These are phyloP conservation scores for Solanum hybrid DNA, from an alignment of 305 asterid genomes.

Conservation along the genomic window DNA sequence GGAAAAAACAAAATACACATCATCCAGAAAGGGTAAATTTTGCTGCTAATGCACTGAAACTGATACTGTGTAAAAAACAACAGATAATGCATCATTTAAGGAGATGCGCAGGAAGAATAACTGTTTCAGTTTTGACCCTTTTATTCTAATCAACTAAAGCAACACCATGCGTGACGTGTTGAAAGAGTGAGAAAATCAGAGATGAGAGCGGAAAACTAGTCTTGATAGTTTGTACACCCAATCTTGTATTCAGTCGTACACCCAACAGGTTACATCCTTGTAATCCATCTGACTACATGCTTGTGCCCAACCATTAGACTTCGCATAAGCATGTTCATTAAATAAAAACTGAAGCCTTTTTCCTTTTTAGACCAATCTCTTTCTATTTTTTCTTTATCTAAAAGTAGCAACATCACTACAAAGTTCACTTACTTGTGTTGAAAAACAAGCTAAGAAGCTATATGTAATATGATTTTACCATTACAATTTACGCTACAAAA, in stretches of 20 bases:
- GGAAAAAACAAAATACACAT: slow-evolving; percentile 3
- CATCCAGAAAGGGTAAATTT: slow-evolving; percentile 1
- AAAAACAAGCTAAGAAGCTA: not conserved
- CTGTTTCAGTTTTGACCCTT: not conserved
- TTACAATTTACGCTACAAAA: not conserved
- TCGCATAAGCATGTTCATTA: not conserved
- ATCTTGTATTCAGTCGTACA: not conserved
- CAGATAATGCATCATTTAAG: not conserved
- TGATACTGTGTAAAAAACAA: not conserved
- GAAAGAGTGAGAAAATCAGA: not conserved
- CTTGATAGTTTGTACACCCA: not conserved
- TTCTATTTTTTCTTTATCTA: not conserved
- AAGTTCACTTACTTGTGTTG: not conserved
- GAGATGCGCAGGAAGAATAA: not conserved
- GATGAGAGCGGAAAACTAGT: not conserved
- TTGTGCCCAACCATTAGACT: not conserved
- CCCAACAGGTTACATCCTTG: not conserved
- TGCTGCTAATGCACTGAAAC: not conserved
- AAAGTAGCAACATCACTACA: not conserved
- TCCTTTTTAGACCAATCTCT: not conserved
- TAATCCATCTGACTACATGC: not conserved
- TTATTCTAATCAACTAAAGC: not conserved
- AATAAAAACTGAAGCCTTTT: not conserved
- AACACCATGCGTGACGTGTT: not conserved
- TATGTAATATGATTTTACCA: not conserved